These are phyloP conservation scores for Tinospora cordifolia DNA, from an alignment of 164 flowering plant genomes.

Conservation along the genomic window DNA sequence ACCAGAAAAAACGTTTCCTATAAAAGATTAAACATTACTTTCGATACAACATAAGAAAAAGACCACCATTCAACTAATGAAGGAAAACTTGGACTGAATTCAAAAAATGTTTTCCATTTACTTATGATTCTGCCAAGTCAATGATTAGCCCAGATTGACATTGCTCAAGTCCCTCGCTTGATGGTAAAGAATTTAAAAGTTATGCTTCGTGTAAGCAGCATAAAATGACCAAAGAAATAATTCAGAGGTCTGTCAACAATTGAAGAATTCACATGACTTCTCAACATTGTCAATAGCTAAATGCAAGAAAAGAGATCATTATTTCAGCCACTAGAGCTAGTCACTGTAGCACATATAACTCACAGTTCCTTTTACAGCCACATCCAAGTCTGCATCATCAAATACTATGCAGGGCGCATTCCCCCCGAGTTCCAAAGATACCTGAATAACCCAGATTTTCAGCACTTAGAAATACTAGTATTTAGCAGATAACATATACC, in stretches of 20 bases:
- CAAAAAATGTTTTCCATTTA: not conserved
- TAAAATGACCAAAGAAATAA: not conserved
- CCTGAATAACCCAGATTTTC: constrained; percentile 31
- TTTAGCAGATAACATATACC: no score
- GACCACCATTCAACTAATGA: not conserved
- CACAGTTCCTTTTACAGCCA: constrained; percentile 94
- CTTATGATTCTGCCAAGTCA: no score
- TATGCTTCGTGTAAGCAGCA: not conserved
- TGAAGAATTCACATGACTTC: not conserved
- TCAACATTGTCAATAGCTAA: not conserved
- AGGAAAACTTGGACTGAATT: no score
- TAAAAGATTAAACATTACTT: not conserved
- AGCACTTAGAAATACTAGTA: not conserved
- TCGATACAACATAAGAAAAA: not conserved
- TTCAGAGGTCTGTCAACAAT: not conserved
- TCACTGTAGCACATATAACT: constrained; percentile 21
- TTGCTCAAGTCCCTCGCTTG: no score
- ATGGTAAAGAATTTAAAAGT: not conserved
- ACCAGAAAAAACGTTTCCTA: not conserved
- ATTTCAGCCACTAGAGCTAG: not conserved
- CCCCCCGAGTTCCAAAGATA: constrained; percentile 96
- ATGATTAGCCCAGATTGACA: no score
- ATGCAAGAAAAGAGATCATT: no score
- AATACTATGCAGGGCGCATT: constrained; percentile 97
- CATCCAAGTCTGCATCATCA: constrained; percentile 94